Evolutionary conservation across 495 filamentous ascomycete species (phyloP).

Genomic region (Halenospora varia): DNA sequence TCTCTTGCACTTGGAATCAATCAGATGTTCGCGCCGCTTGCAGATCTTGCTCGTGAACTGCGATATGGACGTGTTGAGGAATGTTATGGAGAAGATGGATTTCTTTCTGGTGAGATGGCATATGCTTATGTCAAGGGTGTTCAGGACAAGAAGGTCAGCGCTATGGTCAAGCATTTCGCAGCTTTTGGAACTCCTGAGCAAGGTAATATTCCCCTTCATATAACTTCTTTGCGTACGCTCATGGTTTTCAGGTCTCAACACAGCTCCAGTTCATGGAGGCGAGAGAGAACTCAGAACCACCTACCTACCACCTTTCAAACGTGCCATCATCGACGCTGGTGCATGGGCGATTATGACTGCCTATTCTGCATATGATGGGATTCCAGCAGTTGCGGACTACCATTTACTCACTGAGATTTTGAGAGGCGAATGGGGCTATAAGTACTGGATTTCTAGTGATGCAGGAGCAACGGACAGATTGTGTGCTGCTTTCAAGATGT

Average conservation of each 20-base stretch:
- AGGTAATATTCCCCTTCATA: too few relatives aligned
- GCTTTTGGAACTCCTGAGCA: slow-evolving; percentile 63
- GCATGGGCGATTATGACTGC: slow-evolving; percentile 65
- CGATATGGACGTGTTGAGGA: slow-evolving; percentile 70
- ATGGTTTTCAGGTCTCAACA: too few relatives aligned
- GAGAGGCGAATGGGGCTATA: slow-evolving; percentile 64
- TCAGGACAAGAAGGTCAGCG: slow-evolving; percentile 58
- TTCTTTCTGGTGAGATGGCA: slow-evolving; percentile 45
- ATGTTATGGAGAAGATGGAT: slow-evolving; percentile 61
- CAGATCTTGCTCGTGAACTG: slow-evolving; percentile 62
- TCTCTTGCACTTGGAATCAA: slow-evolving; percentile 59
- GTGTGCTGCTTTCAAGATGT: slow-evolving; percentile 60
- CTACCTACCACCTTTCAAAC: slow-evolving; percentile 62
- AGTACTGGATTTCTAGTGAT: slow-evolving; percentile 54
- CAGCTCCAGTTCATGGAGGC: slow-evolving; percentile 64
- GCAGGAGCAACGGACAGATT: slow-evolving; percentile 65
- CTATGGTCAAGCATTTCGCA: slow-evolving; percentile 68
- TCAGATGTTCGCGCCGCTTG: slow-evolving; percentile 65
- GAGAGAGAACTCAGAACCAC: slow-evolving; percentile 64
- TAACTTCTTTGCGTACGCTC: too few relatives aligned
- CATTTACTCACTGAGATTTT: slow-evolving; percentile 63
- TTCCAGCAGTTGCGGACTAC: slow-evolving; percentile 57
- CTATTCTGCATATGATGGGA: slow-evolving; percentile 66
- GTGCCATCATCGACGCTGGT: slow-evolving; percentile 63
- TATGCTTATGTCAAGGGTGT: slow-evolving; percentile 39